These are phyloP conservation scores for Colletotrichum sp. DNA, from an alignment of 2,329 filamentous ascomycete genomes.

Conservation along the genomic window DNA sequence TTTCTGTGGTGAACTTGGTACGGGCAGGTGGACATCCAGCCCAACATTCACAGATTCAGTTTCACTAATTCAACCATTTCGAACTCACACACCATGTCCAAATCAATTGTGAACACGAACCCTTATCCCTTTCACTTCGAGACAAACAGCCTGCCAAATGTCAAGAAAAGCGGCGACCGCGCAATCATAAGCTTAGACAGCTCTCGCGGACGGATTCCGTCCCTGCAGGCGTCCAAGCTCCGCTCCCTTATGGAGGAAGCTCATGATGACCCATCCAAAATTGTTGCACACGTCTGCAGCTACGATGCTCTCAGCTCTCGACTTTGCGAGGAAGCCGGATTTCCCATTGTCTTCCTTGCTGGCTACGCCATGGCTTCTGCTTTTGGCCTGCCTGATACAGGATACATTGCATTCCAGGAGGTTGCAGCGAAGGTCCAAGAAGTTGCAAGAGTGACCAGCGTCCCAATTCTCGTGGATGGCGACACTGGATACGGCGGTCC, in stretches of 20 bases:
- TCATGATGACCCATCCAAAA: constrained; percentile 43
- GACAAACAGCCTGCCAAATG: constrained; percentile 32
- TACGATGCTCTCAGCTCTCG: constrained; percentile 50
- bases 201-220: constrained; percentile 40
- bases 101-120: constrained; percentile 32
- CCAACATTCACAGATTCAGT: background rate
- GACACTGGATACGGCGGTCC: constrained; percentile 54
- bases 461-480: constrained; percentile 50
- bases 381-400: constrained; percentile 49
- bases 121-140: constrained; percentile 38
- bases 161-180: constrained; percentile 3
- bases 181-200: constrained; percentile 26
- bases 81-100: constrained; percentile 24
- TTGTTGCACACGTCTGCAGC: constrained; percentile 46
- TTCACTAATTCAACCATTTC: background rate
- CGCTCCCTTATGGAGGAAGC: constrained; percentile 42
- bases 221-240: constrained; percentile 33
- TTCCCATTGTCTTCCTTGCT: constrained; percentile 48
- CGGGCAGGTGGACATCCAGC: background rate
- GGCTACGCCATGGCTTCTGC: constrained; percentile 46
- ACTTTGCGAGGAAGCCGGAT: constrained; percentile 49
- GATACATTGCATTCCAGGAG: constrained; percentile 53
- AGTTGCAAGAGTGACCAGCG: constrained; percentile 35
- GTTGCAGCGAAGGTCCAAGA: constrained; percentile 51
- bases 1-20: background rate